These are phyloP conservation scores for Paramecium primaurelia DNA, from an alignment of 73 alveolate genomes.

Conservation along the genomic window DNA sequence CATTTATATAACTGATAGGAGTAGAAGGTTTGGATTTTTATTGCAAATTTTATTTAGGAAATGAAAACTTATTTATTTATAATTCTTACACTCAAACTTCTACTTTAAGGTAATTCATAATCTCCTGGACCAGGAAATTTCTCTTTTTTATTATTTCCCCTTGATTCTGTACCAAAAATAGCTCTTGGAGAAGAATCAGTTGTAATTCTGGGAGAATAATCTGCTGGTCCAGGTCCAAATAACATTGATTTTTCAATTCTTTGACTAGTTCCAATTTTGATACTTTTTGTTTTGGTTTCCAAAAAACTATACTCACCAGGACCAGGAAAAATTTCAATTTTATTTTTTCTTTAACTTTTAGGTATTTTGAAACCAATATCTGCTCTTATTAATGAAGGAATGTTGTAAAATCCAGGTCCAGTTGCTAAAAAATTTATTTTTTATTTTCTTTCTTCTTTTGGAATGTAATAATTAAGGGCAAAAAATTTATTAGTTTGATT, in stretches of 20 bases:
- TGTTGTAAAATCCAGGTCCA: constrained; percentile 31
- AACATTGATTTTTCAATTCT: neutral
- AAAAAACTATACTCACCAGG: neutral
- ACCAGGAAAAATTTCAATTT: neutral
- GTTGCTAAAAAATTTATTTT: neutral
- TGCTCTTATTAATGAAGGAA: neutral
- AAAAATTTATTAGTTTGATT: neutral
- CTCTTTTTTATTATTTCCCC: neutral
- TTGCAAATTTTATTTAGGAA: neutral
- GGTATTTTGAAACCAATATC: constrained; percentile 31
- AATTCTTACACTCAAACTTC: constrained; percentile 14
- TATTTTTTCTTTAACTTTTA: neutral
- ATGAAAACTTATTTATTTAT: neutral
- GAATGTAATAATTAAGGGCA: neutral
- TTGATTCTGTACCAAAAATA: neutral
- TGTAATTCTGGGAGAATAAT: constrained; percentile 12
- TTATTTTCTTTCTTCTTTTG: neutral
- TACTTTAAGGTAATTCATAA: neutral
- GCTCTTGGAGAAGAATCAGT: constrained; percentile 25
- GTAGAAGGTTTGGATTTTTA: neutral
- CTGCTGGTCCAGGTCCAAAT: constrained; percentile 43
- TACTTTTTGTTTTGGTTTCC: neutral
- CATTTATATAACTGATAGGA: neutral
- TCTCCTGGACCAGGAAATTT: constrained; percentile 41
- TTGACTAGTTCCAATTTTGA: neutral